Conservation (phyloP, 139 green algal species). For the Ostreobium quekettii region DNA sequence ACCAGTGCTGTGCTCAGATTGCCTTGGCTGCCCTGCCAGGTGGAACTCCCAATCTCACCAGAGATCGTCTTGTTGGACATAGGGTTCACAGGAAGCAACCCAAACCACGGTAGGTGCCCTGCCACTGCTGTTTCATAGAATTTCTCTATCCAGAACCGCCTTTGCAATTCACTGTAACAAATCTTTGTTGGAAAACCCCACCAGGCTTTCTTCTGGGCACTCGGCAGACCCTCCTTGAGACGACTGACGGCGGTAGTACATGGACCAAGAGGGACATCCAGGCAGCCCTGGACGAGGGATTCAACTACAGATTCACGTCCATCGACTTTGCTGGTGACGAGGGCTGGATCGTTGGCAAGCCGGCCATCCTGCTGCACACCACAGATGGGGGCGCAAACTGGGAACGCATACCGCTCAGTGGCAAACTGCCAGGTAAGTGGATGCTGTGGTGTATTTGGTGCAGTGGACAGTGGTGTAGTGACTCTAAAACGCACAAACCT, state of each 20-base stretch:
- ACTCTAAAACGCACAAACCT: background rate
- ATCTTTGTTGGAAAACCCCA: no score
- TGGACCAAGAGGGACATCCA: constrained; percentile 70
- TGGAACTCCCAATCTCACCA: constrained; percentile 76
- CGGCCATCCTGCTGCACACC: constrained; percentile 96
- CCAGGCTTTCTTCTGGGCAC: constrained; percentile 95
- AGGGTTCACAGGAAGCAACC: constrained; percentile 76
- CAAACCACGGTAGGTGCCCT: constrained; percentile 71
- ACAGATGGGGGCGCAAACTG: constrained; percentile 86
- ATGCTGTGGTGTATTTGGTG: background rate
- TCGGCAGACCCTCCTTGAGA: constrained; percentile 95
- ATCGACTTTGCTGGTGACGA: constrained; percentile 91
- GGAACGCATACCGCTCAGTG: constrained; percentile 87
- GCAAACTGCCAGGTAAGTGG: constrained; percentile 76
- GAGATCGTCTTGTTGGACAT: constrained; percentile 95
- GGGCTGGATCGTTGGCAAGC: constrained; percentile 99
- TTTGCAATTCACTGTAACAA: no score
- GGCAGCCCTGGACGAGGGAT: constrained; percentile 66
- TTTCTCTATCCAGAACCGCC: no score
- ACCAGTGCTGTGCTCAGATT: no score
- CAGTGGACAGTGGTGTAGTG: background rate
- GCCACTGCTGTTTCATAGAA: no score
- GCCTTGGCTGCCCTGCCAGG: no score
- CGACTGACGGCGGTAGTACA: constrained; percentile 87
- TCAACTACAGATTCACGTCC: constrained; percentile 94